phyloP scores from a whole-genome alignment of 1,139 yeast species.

The Pichia sp. region DNA sequence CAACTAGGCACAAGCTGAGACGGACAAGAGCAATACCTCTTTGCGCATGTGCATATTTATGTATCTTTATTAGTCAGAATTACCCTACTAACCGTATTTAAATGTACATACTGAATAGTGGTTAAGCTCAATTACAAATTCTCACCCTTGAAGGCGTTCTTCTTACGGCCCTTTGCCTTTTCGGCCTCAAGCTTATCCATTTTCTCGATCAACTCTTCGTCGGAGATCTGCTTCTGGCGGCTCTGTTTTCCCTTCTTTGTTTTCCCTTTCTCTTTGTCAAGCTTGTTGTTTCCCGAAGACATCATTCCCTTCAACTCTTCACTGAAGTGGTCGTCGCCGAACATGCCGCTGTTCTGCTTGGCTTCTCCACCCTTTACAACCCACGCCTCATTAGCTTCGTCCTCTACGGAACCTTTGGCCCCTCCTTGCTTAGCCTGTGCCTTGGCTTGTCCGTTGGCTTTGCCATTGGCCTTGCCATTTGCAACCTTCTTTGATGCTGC shows the following conservation, averaged over 20 bases:
- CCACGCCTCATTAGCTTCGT: not conserved
- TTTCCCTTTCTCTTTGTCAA: not conserved
- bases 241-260: not conserved
- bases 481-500: too few relatives aligned
- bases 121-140: not conserved
- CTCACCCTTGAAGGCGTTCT: slow-evolving; percentile 10
- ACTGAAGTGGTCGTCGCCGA: not conserved
- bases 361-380: not conserved
- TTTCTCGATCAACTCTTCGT: slow-evolving; percentile 2
- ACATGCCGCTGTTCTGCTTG: not conserved
- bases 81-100: not conserved
- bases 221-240: not conserved
- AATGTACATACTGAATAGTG: not conserved
- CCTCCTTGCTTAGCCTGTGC: not conserved
- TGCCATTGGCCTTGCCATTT: not conserved
- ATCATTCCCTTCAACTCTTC: slow-evolving; percentile 5
- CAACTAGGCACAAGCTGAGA: slow-evolving; percentile 14
- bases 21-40: not conserved
- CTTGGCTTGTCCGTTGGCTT: not conserved
- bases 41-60: not conserved
- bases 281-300: slow-evolving; percentile 9
- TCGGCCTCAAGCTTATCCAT: slow-evolving; percentile 4
- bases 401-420: not conserved
- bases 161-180: slow-evolving; percentile 7
- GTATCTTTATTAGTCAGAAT: too few relatives aligned